Evolutionary conservation across 2,329 filamentous ascomycete species (phyloP), one percentile per base, ranked within the genome.

Genomic region (Aspergillus fumigatus): DNA sequence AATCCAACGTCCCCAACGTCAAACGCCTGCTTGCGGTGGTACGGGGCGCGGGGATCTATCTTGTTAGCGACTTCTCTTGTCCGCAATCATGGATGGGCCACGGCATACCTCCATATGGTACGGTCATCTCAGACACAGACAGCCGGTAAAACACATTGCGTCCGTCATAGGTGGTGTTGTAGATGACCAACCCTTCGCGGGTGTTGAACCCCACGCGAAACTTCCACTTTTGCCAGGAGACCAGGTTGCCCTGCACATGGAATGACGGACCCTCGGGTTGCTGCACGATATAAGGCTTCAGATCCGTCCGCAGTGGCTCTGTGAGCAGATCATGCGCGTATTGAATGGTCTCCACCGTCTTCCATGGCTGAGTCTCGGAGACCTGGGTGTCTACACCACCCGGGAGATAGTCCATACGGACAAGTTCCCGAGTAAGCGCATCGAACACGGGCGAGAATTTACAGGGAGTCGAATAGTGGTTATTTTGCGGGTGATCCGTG

Each of bases 21-120:
- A 62, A 89, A 89, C 0, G 87, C 87, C 9, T 84, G 81, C 70
- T 89, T 89, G 71, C 85, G 85, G 74, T 88, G 85, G 72, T 80
- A 89, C 1, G 87, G 87, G 48, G 83, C 80, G 1, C 87, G 81
- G 2, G 87, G 86, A 64, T 89, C 87, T 52, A 55, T 26, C 19
- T 2, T 4, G 17, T 47, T 47, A 47, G 43, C 1, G 4, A 14
- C 23, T 14, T 14, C 6, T 3, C 43, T 14, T 5, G 19, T 47
- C 19, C n/a, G 3, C 19, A 14, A 23, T 25, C 4, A 47, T 43
- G 43, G 1, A 5, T 21, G 27, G 27, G 5, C 7, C 11, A 23
- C 2, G n/a, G 59, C 66, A 54, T 68, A 75, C 73, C 72, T 57
- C 72, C 73, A 52, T 74, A 75, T 2, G 77, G 77, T 40, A 79